Base-by-base conservation (phyloP, 352 stramenopile species). In the Pythium volutum region DNA sequence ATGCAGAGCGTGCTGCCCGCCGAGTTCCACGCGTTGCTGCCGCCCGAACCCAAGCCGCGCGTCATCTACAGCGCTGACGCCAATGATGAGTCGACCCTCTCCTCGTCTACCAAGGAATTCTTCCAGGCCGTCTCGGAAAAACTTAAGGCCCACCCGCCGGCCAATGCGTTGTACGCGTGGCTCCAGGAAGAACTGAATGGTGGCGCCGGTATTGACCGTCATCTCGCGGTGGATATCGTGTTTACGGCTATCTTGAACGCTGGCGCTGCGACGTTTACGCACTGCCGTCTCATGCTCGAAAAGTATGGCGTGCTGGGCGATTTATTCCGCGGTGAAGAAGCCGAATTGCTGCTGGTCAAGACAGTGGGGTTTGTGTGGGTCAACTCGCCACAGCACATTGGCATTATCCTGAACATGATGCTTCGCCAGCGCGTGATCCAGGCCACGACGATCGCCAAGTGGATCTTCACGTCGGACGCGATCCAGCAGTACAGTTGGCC, bases 401-500 rank as follows among this genome's bases (percentile, higher is more conserved):
- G 77, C 8, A 58, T 95, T 38, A 90, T 91, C 46, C 46, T 92
- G 15, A 89, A 88, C 64, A 78, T 89, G 36, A 91, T 95, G 79
- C 70, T 95, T 29, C 85, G 81, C 29, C 74, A 88, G 43, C 69
- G 74, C 20, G 67, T 93, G 14, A 73, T 95, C 27, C 69, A 75
- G 42, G 74, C 81, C 16, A 73, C 71, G n/a, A 90, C 83, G 38
- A 90, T 95, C 39, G 71, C 80, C 9, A 80, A 77, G 60, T 95
- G 85, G 85, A 73, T 93, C 22, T 91, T 92, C 67, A 91, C 79
- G 10, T 55, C 80, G 6, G 85, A 95, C 47, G 81, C 82, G 5
- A 76, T 92, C 20, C 85, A 93, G 71, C 85, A 95, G 61, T 95
- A 92, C 69, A 93, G 85, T 69, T 95, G 85, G 85, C 85, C 84